Conservation (phyloP, 495 filamentous ascomycete genomes). For the Pyronema domesticum region DNA sequence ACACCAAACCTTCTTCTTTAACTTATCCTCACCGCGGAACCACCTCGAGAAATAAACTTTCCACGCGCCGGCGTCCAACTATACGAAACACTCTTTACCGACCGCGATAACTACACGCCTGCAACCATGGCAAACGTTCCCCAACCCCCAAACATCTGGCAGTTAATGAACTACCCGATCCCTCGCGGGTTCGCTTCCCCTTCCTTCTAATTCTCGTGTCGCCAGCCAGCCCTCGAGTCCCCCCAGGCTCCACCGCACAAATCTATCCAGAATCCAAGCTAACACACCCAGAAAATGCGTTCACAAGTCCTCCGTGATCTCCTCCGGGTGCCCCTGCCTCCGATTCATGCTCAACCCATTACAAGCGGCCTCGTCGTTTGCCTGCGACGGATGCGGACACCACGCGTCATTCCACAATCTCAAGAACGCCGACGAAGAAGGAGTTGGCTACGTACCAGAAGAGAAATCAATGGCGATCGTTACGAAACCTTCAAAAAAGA, state of each 20-base stretch:
- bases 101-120: too few relatives aligned
- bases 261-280: background rate
- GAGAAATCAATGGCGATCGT: background rate
- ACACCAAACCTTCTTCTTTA: too few relatives aligned
- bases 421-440: slow-evolving; percentile 34
- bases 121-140: too few relatives aligned
- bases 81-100: too few relatives aligned
- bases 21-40: too few relatives aligned
- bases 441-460: background rate
- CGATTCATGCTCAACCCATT: slow-evolving; percentile 42
- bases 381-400: slow-evolving; percentile 39
- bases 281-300: slow-evolving; percentile 20
- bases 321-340: slow-evolving; percentile 35
- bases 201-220: too few relatives aligned
- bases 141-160: slow-evolving; percentile 21
- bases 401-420: slow-evolving; percentile 38
- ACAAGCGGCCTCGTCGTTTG: slow-evolving; percentile 34
- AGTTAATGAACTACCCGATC: slow-evolving; percentile 21
- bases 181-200: slow-evolving; percentile 2
- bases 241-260: background rate
- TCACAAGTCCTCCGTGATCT: slow-evolving; percentile 27
- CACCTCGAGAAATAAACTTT: too few relatives aligned
- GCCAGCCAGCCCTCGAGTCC: background rate
- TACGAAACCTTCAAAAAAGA: background rate
- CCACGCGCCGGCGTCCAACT: too few relatives aligned